Conservation (phyloP, 345 rosid genomes). For the Turritis glabra region DNA sequence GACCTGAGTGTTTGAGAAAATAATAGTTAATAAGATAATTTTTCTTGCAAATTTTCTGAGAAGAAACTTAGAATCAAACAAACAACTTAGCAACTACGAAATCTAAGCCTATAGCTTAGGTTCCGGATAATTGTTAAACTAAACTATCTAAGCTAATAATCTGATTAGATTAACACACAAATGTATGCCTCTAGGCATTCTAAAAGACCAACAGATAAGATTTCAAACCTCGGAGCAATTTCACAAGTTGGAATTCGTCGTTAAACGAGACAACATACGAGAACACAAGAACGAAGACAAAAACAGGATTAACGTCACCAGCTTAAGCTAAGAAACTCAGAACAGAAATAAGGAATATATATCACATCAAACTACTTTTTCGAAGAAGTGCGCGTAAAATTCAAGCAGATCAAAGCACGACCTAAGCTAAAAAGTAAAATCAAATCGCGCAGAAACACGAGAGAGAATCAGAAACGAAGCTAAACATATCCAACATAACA, state of each 20-base stretch:
- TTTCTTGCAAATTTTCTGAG: not conserved
- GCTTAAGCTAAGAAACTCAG: not conserved
- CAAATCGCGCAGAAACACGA: constrained; percentile 15
- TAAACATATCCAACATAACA: not conserved
- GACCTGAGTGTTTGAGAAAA: constrained; percentile 36
- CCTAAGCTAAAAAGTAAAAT: constrained; percentile 1
- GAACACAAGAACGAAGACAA: not conserved
- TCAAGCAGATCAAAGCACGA: constrained; percentile 21
- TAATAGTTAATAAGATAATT: not conserved
- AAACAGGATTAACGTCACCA: constrained; percentile 8
- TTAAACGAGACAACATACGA: not conserved
- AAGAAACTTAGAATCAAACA: not conserved
- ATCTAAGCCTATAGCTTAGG: too few species aligned
- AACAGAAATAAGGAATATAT: not conserved
- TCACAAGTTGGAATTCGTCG: not conserved
- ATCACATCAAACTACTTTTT: not conserved
- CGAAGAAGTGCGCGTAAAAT: not conserved
- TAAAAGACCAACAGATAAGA: not conserved
- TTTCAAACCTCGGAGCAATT: not conserved
- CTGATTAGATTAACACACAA: too few species aligned
- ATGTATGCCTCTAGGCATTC: not conserved
- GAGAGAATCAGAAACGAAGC: not conserved
- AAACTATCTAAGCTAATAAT: too few species aligned
- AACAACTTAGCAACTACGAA: too few species aligned
- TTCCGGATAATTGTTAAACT: too few species aligned